phyloP scores from a whole-genome alignment of 2,329 filamentous ascomycete genomes.

The Ascochyta clinopodiicola region DNA sequence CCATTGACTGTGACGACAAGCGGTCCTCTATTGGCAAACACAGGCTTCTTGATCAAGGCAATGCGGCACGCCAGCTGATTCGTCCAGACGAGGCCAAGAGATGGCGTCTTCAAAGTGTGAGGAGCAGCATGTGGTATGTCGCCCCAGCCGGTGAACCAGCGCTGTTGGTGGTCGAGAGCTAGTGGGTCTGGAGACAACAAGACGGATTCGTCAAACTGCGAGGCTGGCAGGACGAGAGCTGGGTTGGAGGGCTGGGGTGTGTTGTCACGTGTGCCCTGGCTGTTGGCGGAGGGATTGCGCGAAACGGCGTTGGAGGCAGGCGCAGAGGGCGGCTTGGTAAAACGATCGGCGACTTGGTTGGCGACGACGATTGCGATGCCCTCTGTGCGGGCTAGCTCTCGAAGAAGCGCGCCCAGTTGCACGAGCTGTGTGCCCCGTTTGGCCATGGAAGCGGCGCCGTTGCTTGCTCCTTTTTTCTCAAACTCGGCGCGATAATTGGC shows the following conservation, averaged over 20 bases:
- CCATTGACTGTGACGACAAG: constrained; percentile 38
- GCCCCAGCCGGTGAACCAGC: constrained; percentile 96
- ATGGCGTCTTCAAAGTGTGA: constrained; percentile 74
- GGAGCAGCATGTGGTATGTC: constrained; percentile 57
- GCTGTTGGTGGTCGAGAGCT: constrained; percentile 84
- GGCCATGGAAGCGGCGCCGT: constrained; percentile 64
- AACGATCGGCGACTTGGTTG: constrained; percentile 94
- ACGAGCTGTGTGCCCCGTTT: constrained; percentile 78
- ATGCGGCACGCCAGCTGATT: constrained; percentile 86
- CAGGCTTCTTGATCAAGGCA: constrained; percentile 75
- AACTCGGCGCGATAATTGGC: constrained; percentile 96
- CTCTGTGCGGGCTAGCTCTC: constrained; percentile 75
- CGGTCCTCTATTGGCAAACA: constrained; percentile 48
- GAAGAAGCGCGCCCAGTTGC: constrained; percentile 75
- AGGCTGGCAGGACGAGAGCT: constrained; percentile 12
- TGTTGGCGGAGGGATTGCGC: constrained; percentile 37
- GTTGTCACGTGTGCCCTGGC: constrained; percentile 29
- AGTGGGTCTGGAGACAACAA: constrained; percentile 63
- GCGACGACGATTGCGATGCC: constrained; percentile 86
- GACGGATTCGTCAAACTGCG: constrained; percentile 27
- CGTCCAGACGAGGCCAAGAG: constrained; percentile 87
- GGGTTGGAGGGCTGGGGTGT: constrained; percentile 22
- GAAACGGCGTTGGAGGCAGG: constrained; percentile 34
- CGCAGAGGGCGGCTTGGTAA: constrained; percentile 53
- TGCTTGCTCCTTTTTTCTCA: constrained; percentile 59